Percentiles rank a stretch among this genome's conserved stretches.
These are phyloP conservation scores for Nevesoporus exiguus DNA, from an alignment of 768 basidiomycete genomes.

Conservation along the genomic window DNA sequence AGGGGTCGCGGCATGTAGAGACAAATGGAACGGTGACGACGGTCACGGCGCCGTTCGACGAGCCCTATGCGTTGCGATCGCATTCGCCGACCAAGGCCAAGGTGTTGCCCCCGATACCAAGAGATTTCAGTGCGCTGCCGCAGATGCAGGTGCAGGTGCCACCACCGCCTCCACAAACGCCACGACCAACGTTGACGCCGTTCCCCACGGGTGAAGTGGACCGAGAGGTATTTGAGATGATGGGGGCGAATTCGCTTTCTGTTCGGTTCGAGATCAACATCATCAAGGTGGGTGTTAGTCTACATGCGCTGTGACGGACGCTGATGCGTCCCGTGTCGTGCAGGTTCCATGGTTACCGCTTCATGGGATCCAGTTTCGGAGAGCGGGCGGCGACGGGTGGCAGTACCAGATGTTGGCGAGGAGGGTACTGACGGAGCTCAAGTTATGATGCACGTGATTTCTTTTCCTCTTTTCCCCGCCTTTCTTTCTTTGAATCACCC, in stretches of 20 bases:
- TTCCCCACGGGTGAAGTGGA: constrained; percentile 67
- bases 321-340: constrained; percentile 1
- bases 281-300: constrained; percentile 86
- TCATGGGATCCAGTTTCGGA: constrained; percentile 93
- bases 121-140: constrained; percentile 49
- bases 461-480: not conserved
- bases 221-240: constrained; percentile 64
- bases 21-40: constrained; percentile 21
- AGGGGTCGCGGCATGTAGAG: constrained; percentile 31
- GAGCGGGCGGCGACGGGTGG: constrained; percentile 89
- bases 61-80: constrained; percentile 39
- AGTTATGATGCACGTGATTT: constrained; percentile 49
- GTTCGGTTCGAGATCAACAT: constrained; percentile 97
- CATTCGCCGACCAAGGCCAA: constrained; percentile 58
- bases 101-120: constrained; percentile 76
- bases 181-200: constrained; percentile 42
- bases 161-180: constrained; percentile 26
- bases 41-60: constrained; percentile 23
- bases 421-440: constrained; percentile 82
- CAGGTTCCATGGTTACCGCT: constrained; percentile 92
- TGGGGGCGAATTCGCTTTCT: constrained; percentile 74
- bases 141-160: constrained; percentile 8
- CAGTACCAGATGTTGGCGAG: constrained; percentile 96
- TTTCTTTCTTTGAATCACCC: constrained; percentile 1
- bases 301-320: not conserved